Conservation (phyloP, 257 asterid species). For the Solanum medicagineum region DNA sequence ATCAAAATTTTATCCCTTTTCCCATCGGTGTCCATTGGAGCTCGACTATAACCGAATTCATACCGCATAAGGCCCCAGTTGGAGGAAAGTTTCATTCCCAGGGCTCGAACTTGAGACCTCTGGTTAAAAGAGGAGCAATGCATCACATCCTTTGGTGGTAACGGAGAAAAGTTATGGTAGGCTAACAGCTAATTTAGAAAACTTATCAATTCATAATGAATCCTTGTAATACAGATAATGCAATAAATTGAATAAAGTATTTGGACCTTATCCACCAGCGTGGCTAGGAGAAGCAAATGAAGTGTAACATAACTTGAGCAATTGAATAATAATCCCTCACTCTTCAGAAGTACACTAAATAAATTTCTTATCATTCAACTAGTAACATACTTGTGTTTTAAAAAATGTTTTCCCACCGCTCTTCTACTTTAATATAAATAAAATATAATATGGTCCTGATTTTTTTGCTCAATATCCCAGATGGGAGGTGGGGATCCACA, state of each 20-base stretch:
- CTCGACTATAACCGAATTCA: no score
- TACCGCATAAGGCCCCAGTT: no score
- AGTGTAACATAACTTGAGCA: background rate
- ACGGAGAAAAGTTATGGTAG: background rate
- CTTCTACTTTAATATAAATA: background rate
- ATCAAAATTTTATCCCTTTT: background rate
- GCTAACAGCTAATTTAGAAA: background rate
- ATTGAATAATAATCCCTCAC: background rate
- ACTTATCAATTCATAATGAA: background rate
- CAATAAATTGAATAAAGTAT: background rate
- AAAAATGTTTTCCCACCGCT: background rate
- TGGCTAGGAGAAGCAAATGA: background rate
- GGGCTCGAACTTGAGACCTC: no score
- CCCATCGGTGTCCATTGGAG: no score
- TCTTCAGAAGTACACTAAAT: background rate
- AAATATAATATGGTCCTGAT: background rate
- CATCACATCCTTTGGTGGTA: no score
- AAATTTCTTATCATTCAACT: background rate
- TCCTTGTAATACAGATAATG: background rate
- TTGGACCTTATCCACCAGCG: background rate
- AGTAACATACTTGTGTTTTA: background rate
- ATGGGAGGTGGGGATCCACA: background rate
- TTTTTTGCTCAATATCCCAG: background rate
- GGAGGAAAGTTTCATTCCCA: no score
- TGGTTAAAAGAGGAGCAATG: no score